Evolutionary conservation across 2,329 filamentous ascomycete genomes (phyloP), one percentile per base, ranked within the genome.

Genomic region (Xenoacremonium recifei): DNA sequence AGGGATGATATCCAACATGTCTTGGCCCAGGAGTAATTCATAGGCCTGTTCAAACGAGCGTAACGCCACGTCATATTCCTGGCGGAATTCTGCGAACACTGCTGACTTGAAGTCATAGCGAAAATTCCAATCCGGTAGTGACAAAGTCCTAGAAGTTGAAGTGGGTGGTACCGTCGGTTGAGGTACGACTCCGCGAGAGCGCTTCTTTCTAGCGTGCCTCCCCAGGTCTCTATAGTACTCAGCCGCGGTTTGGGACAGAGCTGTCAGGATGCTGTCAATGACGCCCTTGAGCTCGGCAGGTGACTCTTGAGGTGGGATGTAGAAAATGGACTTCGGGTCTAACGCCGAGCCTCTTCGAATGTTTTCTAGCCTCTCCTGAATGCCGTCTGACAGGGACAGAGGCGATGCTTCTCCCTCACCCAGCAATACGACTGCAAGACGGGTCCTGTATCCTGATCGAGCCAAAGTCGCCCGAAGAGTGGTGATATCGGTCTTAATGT

Each of bases 151-250:
- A 1, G 90, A 95, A 2, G 89, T 95, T 16, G 78, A 83, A 0
- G 88, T 92, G 2, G 89, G 89, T 4, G 90, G 88, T 21, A 89
- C 77, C 6, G 89, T 92, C 3, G 91, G 89, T 35, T 86, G 83
- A 10, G 90, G 90, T 12, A 87, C 82, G 15, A 82, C 75, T 6
- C 88, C 86, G 44, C 90, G 80, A 35, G 87, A 85, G 53, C 88
- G 85, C 72, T 97, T 97, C 62, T 93, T 86, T 53, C 91, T 82
- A 9, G 87, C 78, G 70, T 96, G 92, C 45, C 95, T 91, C n/a
- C 89, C 90, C 11, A 97, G 75, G 55, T 99, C 92, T 34, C 91
- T 79, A 63, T 97, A 97, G 65, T 96, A 96, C 56, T 99, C 93
- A 34, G 92, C 71, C 16, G 88, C 82, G 16, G 83, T 73, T 1